Conservation (phyloP, 1,284 basidiomycete genomes). For the Rhodotorula sp. region DNA sequence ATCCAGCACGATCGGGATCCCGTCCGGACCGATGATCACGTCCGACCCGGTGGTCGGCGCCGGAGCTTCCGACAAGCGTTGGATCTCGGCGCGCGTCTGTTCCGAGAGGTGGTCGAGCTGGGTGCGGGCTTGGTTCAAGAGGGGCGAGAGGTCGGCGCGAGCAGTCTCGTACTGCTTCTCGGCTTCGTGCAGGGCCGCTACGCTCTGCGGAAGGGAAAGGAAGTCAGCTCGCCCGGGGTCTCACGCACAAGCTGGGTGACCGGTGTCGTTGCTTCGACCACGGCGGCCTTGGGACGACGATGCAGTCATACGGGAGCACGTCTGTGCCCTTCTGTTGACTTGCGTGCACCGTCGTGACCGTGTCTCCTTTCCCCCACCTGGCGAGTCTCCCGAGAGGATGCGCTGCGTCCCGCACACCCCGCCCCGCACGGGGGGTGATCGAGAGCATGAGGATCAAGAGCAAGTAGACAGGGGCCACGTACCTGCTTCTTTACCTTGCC, state of each 20-base stretch:
- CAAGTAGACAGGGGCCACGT: neutral
- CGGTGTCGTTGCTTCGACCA: neutral
- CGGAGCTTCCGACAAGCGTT: constrained; percentile 27
- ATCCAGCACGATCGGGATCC: constrained; percentile 37
- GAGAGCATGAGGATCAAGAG: too few species aligned
- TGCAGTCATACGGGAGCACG: neutral
- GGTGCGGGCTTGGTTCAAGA: constrained; percentile 31
- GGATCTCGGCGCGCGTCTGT: constrained; percentile 39
- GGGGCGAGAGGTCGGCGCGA: constrained; percentile 42
- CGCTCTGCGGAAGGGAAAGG: constrained; percentile 1
- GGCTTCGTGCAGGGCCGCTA: constrained; percentile 28
- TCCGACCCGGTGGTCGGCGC: constrained; percentile 10
- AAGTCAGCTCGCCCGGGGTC: neutral
- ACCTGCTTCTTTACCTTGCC: constrained; percentile 43
- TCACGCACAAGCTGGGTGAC: neutral
- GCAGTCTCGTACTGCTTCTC: constrained; percentile 37
- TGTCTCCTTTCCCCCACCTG: neutral
- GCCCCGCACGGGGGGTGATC: neutral
- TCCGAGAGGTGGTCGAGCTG: constrained; percentile 33
- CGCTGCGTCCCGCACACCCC: neutral
- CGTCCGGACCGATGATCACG: constrained; percentile 40
- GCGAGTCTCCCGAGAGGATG: neutral
- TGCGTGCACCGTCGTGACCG: neutral
- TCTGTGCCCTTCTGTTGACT: neutral
- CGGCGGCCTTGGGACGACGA: neutral